These are phyloP conservation scores for Plenodomus lindquistii DNA, from an alignment of 2,329 filamentous ascomycete species.

Conservation along the genomic window DNA sequence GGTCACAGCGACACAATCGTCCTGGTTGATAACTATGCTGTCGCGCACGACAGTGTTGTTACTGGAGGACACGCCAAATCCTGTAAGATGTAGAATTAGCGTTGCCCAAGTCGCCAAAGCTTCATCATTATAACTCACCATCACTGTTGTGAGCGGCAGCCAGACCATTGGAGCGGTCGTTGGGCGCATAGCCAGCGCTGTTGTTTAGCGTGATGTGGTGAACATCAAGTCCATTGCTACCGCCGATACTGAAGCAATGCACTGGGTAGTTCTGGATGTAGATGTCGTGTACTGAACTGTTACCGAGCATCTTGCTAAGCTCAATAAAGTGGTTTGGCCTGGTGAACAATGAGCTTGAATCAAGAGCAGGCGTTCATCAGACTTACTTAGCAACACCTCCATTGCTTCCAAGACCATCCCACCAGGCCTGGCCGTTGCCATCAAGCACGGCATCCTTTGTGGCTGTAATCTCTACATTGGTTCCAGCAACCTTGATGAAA, in stretches of 20 bases:
- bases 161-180: conserved; percentile 28
- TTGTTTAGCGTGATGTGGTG: conserved; percentile 59
- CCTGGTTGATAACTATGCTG: conserved; percentile 59
- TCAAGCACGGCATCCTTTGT: conserved; percentile 38
- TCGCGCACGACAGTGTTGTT: conserved; percentile 46
- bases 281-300: conserved; percentile 47
- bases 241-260: conserved; percentile 54
- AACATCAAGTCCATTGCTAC: conserved; percentile 48
- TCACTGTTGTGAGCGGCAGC: conserved; percentile 54
- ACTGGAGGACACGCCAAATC: conserved; percentile 57
- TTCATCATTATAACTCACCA: conserved; percentile 18
- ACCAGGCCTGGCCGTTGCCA: conserved; percentile 27
- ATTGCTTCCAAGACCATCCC: conserved; percentile 49
- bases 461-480: conserved; percentile 47
- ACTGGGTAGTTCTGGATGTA: conserved; percentile 59
- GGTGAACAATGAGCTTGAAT: background rate
- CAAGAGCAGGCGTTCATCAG: background rate
- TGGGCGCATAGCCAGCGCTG: conserved; percentile 53
- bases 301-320: conserved; percentile 44
- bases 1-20: conserved; percentile 62
- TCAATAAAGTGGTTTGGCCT: conserved; percentile 37
- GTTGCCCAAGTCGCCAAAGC: background rate
- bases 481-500: conserved; percentile 40
- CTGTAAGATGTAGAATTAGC: background rate
- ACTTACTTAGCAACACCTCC: conserved; percentile 45